Conservation (phyloP, 1,284 basidiomycete genomes). For the Trichosporon coremiiforme region DNA sequence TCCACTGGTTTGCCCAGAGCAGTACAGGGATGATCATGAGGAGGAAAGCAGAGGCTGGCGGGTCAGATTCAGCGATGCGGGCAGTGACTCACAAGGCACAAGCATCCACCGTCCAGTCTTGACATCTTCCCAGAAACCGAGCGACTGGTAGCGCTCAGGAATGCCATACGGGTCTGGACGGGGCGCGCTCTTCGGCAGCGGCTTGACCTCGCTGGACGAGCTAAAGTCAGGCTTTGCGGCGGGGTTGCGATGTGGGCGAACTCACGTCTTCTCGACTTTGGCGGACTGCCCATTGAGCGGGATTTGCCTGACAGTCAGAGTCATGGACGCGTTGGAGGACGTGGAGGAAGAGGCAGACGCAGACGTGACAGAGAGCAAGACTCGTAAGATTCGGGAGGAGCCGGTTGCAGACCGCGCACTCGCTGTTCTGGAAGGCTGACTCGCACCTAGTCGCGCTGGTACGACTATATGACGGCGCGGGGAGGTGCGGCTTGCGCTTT, state of each 20-base stretch:
- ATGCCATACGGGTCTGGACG: conserved; percentile 32
- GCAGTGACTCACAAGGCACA: conserved; percentile 64
- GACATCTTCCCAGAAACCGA: conserved; percentile 60
- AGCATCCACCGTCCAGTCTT: conserved; percentile 70
- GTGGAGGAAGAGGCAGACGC: neutral
- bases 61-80: neutral
- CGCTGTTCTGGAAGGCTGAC: neutral
- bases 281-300: conserved; percentile 43
- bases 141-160: conserved; percentile 45
- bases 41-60: conserved; percentile 68
- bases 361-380: neutral
- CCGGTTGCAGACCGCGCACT: neutral
- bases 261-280: conserved; percentile 20
- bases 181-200: conserved; percentile 34
- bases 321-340: neutral
- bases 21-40: conserved; percentile 72
- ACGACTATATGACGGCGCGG: neutral
- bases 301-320: conserved; percentile 40
- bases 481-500: conserved; percentile 4
- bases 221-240: neutral
- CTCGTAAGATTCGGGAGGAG: neutral
- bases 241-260: neutral
- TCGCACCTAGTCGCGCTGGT: neutral
- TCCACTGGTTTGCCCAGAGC: conserved; percentile 72
- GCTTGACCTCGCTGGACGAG: conserved; percentile 38